Evolutionary conservation across 306 rosid species (phyloP), one percentile per base, ranked within the genome.

Genomic region (Ziziphus jujuba): DNA sequence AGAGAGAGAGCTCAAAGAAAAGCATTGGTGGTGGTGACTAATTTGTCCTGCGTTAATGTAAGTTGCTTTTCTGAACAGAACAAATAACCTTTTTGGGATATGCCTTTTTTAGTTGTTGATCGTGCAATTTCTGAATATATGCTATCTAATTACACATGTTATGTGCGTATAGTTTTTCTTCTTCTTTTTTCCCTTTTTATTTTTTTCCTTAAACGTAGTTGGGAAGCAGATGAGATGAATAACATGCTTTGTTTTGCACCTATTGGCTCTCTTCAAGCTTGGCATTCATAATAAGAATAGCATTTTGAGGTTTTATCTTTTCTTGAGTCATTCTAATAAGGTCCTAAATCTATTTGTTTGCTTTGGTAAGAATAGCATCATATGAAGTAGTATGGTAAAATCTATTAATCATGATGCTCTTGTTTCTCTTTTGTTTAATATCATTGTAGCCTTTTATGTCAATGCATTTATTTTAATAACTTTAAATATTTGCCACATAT

Each of bases 1-100:
- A n/a, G n/a, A n/a, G n/a, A n/a, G n/a, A 80, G 4, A 28, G 4
- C 33, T 28, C 33, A 28, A 4, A 4, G 66, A 82, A 72, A 66
- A 85, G 82, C 67, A 71, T 78, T 33, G 85, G 73, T 59, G 82
- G 67, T 36, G 77, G 69, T 72, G 54, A 75, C 73, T 56, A 20
- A 51, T 61, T 9, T 65, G 80, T 76, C 78, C 84, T 67, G 53
- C 70, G 70, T 54, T 81, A 65, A 25, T 67, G 79, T 76, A 69
- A 72, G 81, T 81, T 65, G 66, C 69, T 53, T n/a, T n/a, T n/a
- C n/a, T n/a, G n/a, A n/a, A n/a, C n/a, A n/a, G 52, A 51, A 54
- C 34, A 36, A 51, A 35, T 55, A 64, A 38, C 40, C 48, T 55
- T 61, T 63, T 3, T 60, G 61, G n/a, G 62, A 55, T 59, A 34